Conservation (phyloP, 225 moss, liverwort and hornwort genomes). For the Lunularia cruciata region DNA sequence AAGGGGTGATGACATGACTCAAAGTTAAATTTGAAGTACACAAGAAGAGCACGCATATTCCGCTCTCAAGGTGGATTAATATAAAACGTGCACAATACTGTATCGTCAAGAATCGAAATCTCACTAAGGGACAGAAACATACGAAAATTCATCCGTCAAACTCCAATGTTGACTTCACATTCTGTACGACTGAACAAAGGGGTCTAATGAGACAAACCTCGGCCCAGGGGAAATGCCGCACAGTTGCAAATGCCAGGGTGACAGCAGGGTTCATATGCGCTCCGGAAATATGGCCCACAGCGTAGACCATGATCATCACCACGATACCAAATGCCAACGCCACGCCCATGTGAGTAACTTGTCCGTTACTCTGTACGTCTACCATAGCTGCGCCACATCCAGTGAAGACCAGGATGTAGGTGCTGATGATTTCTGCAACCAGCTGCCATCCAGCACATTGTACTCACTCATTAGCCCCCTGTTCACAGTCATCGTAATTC, state of each 20-base stretch:
- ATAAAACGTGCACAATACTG: no score
- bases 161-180: neutral
- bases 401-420: conserved; percentile 40
- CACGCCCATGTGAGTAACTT: conserved; percentile 36
- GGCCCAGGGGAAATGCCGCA: conserved; percentile 45
- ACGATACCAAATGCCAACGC: conserved; percentile 31
- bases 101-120: no score
- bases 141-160: neutral
- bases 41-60: no score
- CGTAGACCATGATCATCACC: conserved; percentile 47
- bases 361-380: conserved; percentile 26
- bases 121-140: no score
- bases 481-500: no score
- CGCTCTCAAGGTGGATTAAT: no score
- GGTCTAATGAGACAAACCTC: conserved; percentile 28
- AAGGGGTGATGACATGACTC: no score
- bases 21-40: no score
- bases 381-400: conserved; percentile 44
- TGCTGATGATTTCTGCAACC: conserved; percentile 44
- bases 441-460: conserved; percentile 22
- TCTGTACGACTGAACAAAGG: neutral
- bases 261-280: conserved; percentile 55
- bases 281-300: conserved; percentile 53
- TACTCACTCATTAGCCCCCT: no score
- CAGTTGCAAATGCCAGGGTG: conserved; percentile 51